A percentile compares a stretch with the other conserved stretches of the same genome.
Evolutionary conservation across 2,329 filamentous ascomycete species (phyloP).

Genomic region (Neonectria faginata): DNA sequence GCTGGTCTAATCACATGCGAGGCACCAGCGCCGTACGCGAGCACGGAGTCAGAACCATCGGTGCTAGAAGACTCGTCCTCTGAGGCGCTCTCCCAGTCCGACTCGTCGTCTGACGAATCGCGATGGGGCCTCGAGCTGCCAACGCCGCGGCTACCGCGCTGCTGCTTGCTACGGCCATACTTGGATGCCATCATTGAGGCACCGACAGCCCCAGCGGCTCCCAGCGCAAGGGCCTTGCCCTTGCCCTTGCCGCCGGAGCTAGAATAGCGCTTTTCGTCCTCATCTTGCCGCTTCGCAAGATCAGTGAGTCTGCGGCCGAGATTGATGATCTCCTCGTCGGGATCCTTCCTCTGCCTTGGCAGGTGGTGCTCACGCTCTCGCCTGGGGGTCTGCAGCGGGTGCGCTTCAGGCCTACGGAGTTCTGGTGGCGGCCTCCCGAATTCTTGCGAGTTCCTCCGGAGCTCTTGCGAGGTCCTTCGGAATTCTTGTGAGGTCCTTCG

Average conservation of each 20-base stretch:
- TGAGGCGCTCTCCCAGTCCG: slow-evolving; percentile 69
- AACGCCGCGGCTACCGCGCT: slow-evolving; percentile 52
- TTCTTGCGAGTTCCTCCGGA: background rate
- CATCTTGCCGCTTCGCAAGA: slow-evolving; percentile 63
- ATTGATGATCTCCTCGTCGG: slow-evolving; percentile 68
- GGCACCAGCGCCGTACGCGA: slow-evolving; percentile 51
- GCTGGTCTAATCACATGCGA: slow-evolving; percentile 41
- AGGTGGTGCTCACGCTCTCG: slow-evolving; percentile 9
- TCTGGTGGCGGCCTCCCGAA: slow-evolving; percentile 31
- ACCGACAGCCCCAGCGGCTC: slow-evolving; percentile 53
- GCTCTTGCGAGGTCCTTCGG: background rate
- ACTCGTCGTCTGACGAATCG: slow-evolving; percentile 58
- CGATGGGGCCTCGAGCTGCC: slow-evolving; percentile 56
- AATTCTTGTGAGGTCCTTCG: slow-evolving; percentile 21
- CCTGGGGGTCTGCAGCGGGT: slow-evolving; percentile 32
- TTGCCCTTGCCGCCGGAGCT: slow-evolving; percentile 37
- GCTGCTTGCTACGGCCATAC: slow-evolving; percentile 52
- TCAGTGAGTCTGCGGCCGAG: slow-evolving; percentile 67
- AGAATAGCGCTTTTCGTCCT: slow-evolving; percentile 59
- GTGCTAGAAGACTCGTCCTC: slow-evolving; percentile 58
- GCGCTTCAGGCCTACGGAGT: slow-evolving; percentile 36
- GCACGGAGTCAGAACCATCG: slow-evolving; percentile 53
- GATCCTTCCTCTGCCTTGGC: slow-evolving; percentile 51
- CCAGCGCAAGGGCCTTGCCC: slow-evolving; percentile 41
- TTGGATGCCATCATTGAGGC: slow-evolving; percentile 56